Conservation (phyloP, 164 flowering plant genomes). For the Malania oleifera region DNA sequence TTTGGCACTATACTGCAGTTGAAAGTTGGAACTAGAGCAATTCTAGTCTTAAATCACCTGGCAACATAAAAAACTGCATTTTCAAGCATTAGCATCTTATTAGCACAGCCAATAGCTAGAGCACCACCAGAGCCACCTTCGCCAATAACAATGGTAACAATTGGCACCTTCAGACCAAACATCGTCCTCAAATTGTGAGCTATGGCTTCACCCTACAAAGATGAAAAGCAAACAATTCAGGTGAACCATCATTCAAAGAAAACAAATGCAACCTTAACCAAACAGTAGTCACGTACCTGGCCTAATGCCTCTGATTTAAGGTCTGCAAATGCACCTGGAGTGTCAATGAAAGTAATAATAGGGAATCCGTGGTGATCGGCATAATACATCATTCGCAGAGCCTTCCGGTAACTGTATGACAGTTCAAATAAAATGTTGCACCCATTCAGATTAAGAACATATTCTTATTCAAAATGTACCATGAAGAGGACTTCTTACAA, state of each 20-base stretch:
- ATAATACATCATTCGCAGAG: slow-evolving; percentile 87
- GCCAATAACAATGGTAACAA: slow-evolving; percentile 87
- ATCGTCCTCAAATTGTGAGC: slow-evolving; percentile 82
- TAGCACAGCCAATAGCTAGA: slow-evolving; percentile 89
- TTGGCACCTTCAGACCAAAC: slow-evolving; percentile 93
- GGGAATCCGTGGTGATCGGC: slow-evolving; percentile 96
- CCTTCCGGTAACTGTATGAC: slow-evolving; percentile 84
- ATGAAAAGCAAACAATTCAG: slow-evolving; percentile 7
- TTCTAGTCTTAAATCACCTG: slow-evolving; percentile 47
- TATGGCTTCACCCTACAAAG: slow-evolving; percentile 90
- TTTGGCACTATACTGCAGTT: neutral
- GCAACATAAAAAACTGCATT: slow-evolving; percentile 99
- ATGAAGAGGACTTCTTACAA: neutral
- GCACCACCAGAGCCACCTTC: slow-evolving; percentile 99
- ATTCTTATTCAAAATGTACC: neutral
- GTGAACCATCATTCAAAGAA: neutral
- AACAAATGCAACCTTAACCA: neutral
- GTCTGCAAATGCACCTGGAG: slow-evolving; percentile 98
- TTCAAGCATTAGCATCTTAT: slow-evolving; percentile 90
- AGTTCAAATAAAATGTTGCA: slow-evolving; percentile 3
- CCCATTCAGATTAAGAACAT: neutral
- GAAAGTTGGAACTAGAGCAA: slow-evolving; percentile 3
- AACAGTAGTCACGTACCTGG: slow-evolving; percentile 51
- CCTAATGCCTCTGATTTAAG: slow-evolving; percentile 86
- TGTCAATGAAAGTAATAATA: slow-evolving; percentile 85